Conservation (phyloP, 2,329 filamentous ascomycete species). For the Colletotrichum eleusines region DNA sequence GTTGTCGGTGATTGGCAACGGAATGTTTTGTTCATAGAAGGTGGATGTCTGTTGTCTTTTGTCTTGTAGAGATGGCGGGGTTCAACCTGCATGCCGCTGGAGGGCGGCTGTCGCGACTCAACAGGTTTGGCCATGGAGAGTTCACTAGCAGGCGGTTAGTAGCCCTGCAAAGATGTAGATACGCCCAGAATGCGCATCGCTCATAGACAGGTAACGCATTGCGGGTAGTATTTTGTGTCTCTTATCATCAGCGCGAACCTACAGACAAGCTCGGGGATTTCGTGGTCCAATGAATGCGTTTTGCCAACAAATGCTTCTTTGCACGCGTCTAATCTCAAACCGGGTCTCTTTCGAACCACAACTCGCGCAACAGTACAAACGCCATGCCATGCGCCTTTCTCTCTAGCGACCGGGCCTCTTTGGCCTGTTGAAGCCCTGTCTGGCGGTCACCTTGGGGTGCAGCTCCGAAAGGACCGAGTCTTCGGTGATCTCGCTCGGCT, state of each 20-base stretch:
- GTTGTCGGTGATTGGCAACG: not conserved
- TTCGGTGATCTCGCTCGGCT: constrained; percentile 78
- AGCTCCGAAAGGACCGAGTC: constrained; percentile 74
- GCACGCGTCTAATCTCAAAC: not conserved
- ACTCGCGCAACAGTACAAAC: not conserved
- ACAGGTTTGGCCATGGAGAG: not conserved
- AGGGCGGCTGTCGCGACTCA: not conserved
- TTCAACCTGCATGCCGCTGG: not conserved
- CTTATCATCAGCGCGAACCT: constrained; percentile 35
- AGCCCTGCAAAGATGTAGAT: constrained; percentile 16
- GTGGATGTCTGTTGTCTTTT: constrained; percentile 8
- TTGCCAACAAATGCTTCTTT: too few relatives aligned
- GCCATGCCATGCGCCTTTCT: not conserved
- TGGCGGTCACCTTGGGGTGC: constrained; percentile 74
- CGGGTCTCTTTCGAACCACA: not conserved
- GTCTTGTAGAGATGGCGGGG: constrained; percentile 23
- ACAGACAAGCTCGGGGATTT: constrained; percentile 28
- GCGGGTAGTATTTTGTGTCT: constrained; percentile 20
- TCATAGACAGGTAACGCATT: constrained; percentile 22
- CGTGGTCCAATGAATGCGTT: not conserved
- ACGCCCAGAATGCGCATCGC: not conserved
- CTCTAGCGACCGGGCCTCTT: constrained; percentile 80
- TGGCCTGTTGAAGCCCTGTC: constrained; percentile 79
- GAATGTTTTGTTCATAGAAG: not conserved
- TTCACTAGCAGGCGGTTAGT: not conserved